Base-by-base conservation (phyloP, 2,329 filamentous ascomycete genomes). In the Hypoxylon sp. region DNA sequence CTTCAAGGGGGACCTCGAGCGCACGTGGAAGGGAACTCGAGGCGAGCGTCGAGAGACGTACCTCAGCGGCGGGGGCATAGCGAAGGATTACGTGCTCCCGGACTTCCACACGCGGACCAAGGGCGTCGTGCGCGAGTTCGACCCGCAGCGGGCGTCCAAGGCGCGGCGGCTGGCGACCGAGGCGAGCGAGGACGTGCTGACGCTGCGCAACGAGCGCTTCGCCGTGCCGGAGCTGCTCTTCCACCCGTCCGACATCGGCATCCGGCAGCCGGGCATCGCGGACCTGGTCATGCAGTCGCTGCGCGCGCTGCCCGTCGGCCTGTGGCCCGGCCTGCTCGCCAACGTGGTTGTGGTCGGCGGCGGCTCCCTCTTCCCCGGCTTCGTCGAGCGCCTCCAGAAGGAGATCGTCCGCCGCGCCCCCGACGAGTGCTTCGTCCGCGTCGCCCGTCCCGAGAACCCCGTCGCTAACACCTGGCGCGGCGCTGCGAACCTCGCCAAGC, bases 321-420 rank as follows among this genome's bases (percentile, higher is more conserved):
- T 98, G 6, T 93, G 92, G 84, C 90, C 92, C 0, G 88, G 88
- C 0, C 83, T 97, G 65, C 76, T 98, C 42, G 89, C 91, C 31
- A 99, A 98, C 65, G 84, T 98, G 3, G 77, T 97, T 2, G 88
- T 97, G 0, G 91, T 97, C 0, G 95, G 95, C 1, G 95, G 95
- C 3, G 97, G 91, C 70, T 83, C 89, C 0, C 80, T 89, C 15
- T 87, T 97, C 21, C 83, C 88, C 1, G 93, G 93, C 0, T 94
- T 99, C 63, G 83, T 92, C 63, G 85, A 91, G 70, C 84, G 95
- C 53, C 73, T 99, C 66, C 88, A 91, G 72, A 80, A 82, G 26
- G 92, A 96, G 68, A 77, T 97, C 7, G 83, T 90, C 50, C 82
- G 85, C 66, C 81, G 88, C 10, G 85, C 90, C 2, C 89, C 90